phyloP scores from a whole-genome alignment of 495 filamentous ascomycete species.

The Penicillium alfredii region DNA sequence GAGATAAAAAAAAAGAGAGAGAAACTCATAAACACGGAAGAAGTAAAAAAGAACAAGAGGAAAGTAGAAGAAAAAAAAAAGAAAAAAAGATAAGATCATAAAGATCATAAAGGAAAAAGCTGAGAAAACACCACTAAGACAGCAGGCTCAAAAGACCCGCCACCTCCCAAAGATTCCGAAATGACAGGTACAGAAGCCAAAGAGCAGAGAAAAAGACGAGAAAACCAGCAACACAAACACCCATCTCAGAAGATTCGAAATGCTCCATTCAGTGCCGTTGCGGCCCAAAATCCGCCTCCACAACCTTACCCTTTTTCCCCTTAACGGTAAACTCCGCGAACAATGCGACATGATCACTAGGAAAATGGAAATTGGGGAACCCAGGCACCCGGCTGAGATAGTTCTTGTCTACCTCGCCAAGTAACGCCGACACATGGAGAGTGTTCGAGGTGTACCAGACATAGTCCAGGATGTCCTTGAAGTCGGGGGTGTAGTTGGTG shows the following conservation, averaged over 20 bases:
- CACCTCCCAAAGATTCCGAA: slow-evolving; percentile 41
- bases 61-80: slow-evolving; percentile 19
- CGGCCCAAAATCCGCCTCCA: slow-evolving; percentile 58
- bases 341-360: slow-evolving; percentile 91
- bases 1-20: slow-evolving; percentile 12
- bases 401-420: slow-evolving; percentile 84
- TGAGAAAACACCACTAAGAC: slow-evolving; percentile 20
- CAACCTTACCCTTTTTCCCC: slow-evolving; percentile 74
- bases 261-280: slow-evolving; percentile 47
- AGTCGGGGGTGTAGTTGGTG: slow-evolving; percentile 92
- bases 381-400: slow-evolving; percentile 88
- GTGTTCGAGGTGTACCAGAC: slow-evolving; percentile 95
- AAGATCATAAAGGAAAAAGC: slow-evolving; percentile 4
- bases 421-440: slow-evolving; percentile 76
- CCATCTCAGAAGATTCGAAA: slow-evolving; percentile 37
- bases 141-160: slow-evolving; percentile 23
- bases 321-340: slow-evolving; percentile 91
- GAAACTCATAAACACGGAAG: not conserved
- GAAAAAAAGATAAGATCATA: slow-evolving; percentile 5
- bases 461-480: slow-evolving; percentile 89
- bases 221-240: slow-evolving; percentile 39
- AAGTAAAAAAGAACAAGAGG: slow-evolving; percentile 13
- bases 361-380: slow-evolving; percentile 96
- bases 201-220: slow-evolving; percentile 15
- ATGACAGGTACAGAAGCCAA: slow-evolving; percentile 22